Base-by-base conservation (phyloP, 2,329 filamentous ascomycete genomes). In the Arthrobotrys iridis region DNA sequence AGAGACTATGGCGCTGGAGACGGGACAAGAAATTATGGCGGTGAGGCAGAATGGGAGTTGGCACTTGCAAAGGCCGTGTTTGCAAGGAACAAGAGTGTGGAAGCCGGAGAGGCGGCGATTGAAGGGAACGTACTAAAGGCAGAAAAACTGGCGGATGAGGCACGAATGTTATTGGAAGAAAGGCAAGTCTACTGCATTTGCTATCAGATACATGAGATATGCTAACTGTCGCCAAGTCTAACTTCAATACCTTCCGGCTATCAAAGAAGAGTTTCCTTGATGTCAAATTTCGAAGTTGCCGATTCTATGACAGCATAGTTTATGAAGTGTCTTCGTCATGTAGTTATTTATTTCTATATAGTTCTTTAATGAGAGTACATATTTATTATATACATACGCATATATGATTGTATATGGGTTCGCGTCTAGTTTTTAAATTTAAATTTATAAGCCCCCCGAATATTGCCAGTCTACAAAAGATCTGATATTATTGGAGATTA, bases 201-300 rank as follows among this genome's bases (percentile, higher is more conserved):
- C n/a, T 15, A 15, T 37, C 18, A 3, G 1, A 30, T 20, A 22
- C 59, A 24, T 18, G 10, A 24, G 4, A 37, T 20, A 35, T 59
- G 20, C 28, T 68, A 41, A 59, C n/a, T n/a, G n/a, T n/a, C n/a
- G n/a, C n/a, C n/a, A n/a, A 75, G 71, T 55, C 46, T 75, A 13
- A 41, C n/a, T 7, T 75, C 71, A 13, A 75, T 75, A 13, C 63
- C 71, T 18, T 26, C 46, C 5, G 71, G 71, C 1, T 75, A 75
- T 20, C 71, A 75, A 22, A 48, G 63, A 50, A 50, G 63, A 18
- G 63, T 68, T 41, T 68, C 71, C 33, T 30, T 75, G 37, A 75
- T 75, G 71, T n/a, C 63, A n/a, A 68, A 52, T 28, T 75, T 68
- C 52, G 71, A 75, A 30, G n/a, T 75, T 52, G 71, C 71, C 2